Evolutionary conservation across 2,329 filamentous ascomycete genomes (phyloP), one percentile per base, ranked within the genome.

Genomic region (Pseudogymnoascus sp.): DNA sequence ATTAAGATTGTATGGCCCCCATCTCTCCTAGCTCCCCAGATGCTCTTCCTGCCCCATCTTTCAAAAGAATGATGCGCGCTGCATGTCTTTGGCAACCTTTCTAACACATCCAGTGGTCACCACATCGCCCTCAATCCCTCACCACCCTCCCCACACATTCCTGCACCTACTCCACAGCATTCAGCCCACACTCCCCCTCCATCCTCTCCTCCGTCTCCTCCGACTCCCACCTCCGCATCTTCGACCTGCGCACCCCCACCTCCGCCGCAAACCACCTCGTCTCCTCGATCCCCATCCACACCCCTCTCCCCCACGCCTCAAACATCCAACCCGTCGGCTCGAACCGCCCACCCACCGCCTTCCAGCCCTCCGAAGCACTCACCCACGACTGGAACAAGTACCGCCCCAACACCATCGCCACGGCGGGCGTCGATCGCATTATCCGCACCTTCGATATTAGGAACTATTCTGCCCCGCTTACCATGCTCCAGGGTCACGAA

Each of bases 301-400:
- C 56, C 8, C 59, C 62, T 16, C 56, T 33, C 19, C 24, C 64
- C 3, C 31, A 38, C 33, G 63, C 24, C 33, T 31, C 38, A 29
- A 14, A 62, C 2, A 56, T 56, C 47, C 47, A 56, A 56, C 33
- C 64, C 3, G 21, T 68, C 10, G 68, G 70, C 67, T 66, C 68
- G 11, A 69, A 71, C 29, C 70, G 72, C 14, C 72, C 69, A 61
- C 33, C 33, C 37, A 29, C 59, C 8, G 69, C 67, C 29, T 72
- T 68, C 64, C 74, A 71, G 60, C 77, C 76, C 29, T 73, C 77
- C 8, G 95, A 99, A 79, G 86, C 91, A 38, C 82, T 99, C 33
- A 96, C 93, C 0, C 95, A 97, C 76, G 95, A 99, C 76, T 99
- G 95, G 95, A 99, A 99, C 79, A 99, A 99, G 76, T 99, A 99